Conservation (phyloP, 2,329 filamentous ascomycete species). For the Aspergillus thermomutatus region DNA sequence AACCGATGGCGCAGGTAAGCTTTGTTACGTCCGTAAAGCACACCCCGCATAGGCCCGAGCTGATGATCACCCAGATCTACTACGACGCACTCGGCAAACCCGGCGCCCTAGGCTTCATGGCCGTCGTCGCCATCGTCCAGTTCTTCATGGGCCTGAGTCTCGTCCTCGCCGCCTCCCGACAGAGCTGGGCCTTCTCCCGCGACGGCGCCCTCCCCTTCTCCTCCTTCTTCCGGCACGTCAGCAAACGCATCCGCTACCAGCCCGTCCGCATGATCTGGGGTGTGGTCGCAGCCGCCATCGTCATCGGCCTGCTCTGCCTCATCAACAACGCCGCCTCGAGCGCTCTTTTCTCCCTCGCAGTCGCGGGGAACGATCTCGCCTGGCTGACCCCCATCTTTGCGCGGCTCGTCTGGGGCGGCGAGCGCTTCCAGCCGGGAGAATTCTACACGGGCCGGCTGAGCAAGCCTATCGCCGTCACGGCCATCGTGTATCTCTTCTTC, state of each 20-base stretch:
- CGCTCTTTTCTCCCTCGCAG: conserved; percentile 51
- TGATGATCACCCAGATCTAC: conserved; percentile 46
- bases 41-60: neutral
- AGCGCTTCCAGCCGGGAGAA: conserved; percentile 56
- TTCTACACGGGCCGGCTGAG: conserved; percentile 57
- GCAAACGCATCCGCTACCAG: conserved; percentile 53
- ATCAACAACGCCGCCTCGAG: conserved; percentile 55
- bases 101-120: conserved; percentile 57
- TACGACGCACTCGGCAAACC: conserved; percentile 59
- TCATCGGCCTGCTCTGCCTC: conserved; percentile 56
- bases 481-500: conserved; percentile 53
- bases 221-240: conserved; percentile 54
- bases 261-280: conserved; percentile 58
- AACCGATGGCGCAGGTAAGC: conserved; percentile 52
- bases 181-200: conserved; percentile 61
- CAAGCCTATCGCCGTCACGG: conserved; percentile 51
- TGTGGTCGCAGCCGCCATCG: conserved; percentile 48
- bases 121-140: conserved; percentile 56
- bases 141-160: conserved; percentile 61
- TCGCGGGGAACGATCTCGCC: conserved; percentile 59
- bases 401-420: conserved; percentile 55
- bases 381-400: conserved; percentile 57
- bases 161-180: conserved; percentile 55
- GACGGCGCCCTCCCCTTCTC: conserved; percentile 60
- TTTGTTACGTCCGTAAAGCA: neutral